Percentiles rank a stretch among this genome's conserved stretches.
These are phyloP conservation scores for Penium margaritaceum DNA, from an alignment of 139 green algal genomes.

Conservation along the genomic window DNA sequence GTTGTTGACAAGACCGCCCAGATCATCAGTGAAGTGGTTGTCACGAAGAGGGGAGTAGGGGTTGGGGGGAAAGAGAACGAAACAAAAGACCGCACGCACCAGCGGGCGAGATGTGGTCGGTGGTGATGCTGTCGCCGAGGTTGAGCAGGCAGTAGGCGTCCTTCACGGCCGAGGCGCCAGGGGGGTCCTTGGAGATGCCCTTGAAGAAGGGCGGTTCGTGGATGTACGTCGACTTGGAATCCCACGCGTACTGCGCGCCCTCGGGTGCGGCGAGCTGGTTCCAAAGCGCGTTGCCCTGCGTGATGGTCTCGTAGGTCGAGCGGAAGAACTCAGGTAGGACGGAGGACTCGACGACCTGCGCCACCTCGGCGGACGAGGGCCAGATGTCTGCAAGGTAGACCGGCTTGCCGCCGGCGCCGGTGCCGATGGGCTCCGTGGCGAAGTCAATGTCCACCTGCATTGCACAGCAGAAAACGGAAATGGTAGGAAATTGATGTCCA, in stretches of 20 bases:
- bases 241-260: constrained; percentile 27
- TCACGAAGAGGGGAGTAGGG: too few relatives aligned
- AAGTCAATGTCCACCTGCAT: constrained; percentile 47
- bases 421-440: constrained; percentile 37
- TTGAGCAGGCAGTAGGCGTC: constrained; percentile 31
- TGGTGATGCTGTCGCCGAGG: constrained; percentile 40
- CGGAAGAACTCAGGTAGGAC: constrained; percentile 33
- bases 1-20: too few relatives aligned
- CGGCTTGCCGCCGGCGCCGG: constrained; percentile 12
- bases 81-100: too few relatives aligned
- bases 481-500: too few relatives aligned
- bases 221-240: constrained; percentile 39
- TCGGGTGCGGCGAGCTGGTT: constrained; percentile 20
- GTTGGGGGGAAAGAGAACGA: too few relatives aligned
- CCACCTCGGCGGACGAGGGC: constrained; percentile 27
- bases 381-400: constrained; percentile 45
- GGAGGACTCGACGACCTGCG: constrained; percentile 23
- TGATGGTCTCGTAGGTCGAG: constrained; percentile 28
- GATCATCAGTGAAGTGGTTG: too few relatives aligned
- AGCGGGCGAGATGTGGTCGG: constrained; percentile 42
- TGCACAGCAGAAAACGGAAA: too few relatives aligned
- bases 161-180: constrained; percentile 22
- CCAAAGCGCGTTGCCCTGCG: constrained; percentile 33
- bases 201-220: constrained; percentile 46
- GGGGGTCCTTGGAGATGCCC: constrained; percentile 20